Evolutionary conservation across 108 stramenopile genomes (phyloP).

Genomic region (Asterionellopsis glacialis): DNA sequence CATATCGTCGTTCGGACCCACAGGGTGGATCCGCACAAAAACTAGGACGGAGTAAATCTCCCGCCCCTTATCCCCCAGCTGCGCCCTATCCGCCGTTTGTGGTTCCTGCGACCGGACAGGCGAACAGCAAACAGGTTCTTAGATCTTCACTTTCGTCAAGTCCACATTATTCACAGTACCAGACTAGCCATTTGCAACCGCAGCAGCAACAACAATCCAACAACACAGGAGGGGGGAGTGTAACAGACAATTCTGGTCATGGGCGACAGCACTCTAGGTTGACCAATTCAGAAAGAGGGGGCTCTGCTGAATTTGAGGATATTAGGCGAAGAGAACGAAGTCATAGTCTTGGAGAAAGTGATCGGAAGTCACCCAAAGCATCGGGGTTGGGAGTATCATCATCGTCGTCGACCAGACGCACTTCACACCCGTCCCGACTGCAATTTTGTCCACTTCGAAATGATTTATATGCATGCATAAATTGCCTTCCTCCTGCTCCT

Average conservation of each 20-base stretch:
- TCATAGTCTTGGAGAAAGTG: neutral
- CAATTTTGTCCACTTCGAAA: conserved; percentile 19
- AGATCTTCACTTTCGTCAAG: conserved; percentile 21
- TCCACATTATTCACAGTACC: conserved; percentile 24
- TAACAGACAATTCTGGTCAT: neutral
- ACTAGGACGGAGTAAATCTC: too few species aligned
- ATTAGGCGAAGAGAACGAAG: neutral
- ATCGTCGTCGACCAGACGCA: neutral
- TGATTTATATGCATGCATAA: conserved; percentile 23
- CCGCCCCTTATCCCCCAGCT: conserved; percentile 7
- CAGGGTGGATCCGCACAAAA: too few species aligned
- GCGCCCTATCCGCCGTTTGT: conserved; percentile 31
- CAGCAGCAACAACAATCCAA: neutral
- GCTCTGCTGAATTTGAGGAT: neutral
- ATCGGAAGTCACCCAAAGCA: neutral
- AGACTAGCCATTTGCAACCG: neutral
- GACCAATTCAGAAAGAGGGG: neutral
- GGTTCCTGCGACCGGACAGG: neutral
- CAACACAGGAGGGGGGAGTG: neutral
- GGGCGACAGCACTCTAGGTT: too few species aligned
- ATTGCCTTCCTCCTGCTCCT: conserved; percentile 7
- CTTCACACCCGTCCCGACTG: conserved; percentile 10
- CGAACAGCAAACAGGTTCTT: conserved; percentile 2
- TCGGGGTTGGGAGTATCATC: neutral
- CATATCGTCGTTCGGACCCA: too few species aligned